Base-by-base conservation (phyloP, 2,329 filamentous ascomycete genomes). In the Cladosporium sp. region DNA sequence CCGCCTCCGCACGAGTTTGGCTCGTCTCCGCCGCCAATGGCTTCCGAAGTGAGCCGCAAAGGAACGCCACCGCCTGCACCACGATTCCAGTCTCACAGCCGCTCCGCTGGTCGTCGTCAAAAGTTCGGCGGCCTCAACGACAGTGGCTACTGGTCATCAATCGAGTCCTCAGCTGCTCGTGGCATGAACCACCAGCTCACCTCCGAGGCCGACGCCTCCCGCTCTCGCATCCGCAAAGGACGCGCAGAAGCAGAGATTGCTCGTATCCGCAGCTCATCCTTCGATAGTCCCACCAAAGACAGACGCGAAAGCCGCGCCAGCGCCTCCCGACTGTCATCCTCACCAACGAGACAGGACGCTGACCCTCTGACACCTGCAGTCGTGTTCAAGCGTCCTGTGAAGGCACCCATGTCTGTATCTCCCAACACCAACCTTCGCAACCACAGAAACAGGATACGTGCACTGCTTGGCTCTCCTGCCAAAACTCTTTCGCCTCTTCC, bases 201-300 rank as follows among this genome's bases (percentile, higher is more conserved):
- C 4, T 94, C 92, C 0, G 93, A 96, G 73, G 78, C 85, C 54
- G 86, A 87, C 73, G 86, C 89, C 62, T 91, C 93, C 71, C 88
- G 89, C n/a, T 90, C 90, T 59, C 74, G 74, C 36, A 89, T 93
- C 73, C 96, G 94, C 81, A 90, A 92, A 67, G 94, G 94, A 34
- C 90, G 94, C 68, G 95, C 95, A 18, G 95, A 98, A 78, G 93
- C 96, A 73, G 95, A 97, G 78, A 97, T 99, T 82, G 92, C 91
- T 55, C 92, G 94, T 49, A 90, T 98, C 64, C 90, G 95, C 71
- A 92, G 91, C 68, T 97, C 94, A 1, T 97, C 93, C 1, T 94
- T 93, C 73, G 93, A 97, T 74, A 98, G 93, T 74, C 95, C 95
- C 4, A 91, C 88, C 59, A 93, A 92, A 80, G 72, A 75, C 51